Evolutionary conservation across 257 asterid species (phyloP).

Genomic region (Solanum habrochaites): DNA sequence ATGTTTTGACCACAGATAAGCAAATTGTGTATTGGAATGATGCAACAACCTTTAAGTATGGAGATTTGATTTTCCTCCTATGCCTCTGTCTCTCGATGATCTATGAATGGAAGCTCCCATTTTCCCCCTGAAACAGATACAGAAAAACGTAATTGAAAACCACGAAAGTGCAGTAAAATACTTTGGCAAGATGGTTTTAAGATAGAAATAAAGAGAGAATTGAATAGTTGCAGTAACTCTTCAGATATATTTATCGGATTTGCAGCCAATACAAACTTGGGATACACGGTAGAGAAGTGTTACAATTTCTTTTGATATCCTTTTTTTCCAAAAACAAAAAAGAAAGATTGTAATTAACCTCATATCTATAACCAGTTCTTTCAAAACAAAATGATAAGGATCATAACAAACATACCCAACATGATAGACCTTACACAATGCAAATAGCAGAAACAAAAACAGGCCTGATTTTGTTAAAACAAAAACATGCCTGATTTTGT

Average conservation of each 20-base stretch:
- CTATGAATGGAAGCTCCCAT: slow-evolving; percentile 71
- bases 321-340: not conserved
- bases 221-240: not conserved
- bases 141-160: not conserved
- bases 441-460: not conserved
- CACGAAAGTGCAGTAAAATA: not conserved
- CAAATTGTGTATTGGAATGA: not conserved
- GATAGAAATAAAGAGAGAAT: not conserved
- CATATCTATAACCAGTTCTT: not conserved
- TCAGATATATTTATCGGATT: not conserved
- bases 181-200: not conserved
- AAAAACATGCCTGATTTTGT: no score
- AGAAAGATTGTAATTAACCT: not conserved
- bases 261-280: not conserved
- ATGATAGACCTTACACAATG: not conserved
- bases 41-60: slow-evolving; percentile 43
- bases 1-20: not conserved
- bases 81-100: slow-evolving; percentile 24
- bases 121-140: slow-evolving; percentile 46
- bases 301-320: not conserved
- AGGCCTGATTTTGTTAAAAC: not conserved
- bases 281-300: not conserved
- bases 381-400: not conserved
- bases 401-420: not conserved
- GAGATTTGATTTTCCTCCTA: slow-evolving; percentile 49